Evolutionary conservation across 768 basidiomycete genomes (phyloP).

Genomic region (Cytidiella melzeri): DNA sequence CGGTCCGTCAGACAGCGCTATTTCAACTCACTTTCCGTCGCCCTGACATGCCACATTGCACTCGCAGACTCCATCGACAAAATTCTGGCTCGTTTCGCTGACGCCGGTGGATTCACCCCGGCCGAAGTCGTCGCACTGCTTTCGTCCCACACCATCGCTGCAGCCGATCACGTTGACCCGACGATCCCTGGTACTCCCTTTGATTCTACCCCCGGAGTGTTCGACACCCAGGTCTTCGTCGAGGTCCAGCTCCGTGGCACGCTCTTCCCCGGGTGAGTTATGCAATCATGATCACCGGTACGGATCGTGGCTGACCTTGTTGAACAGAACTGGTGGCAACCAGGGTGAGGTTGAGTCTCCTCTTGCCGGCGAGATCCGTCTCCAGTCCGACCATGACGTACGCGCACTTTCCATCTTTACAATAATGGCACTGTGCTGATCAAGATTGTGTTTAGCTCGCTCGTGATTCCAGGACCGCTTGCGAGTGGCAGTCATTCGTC

Average conservation of each 20-base stretch:
- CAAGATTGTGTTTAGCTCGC: slow-evolving; percentile 18
- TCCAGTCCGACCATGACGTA: slow-evolving; percentile 25
- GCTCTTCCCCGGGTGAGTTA: slow-evolving; percentile 20
- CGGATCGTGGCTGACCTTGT: background rate
- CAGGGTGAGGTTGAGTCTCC: slow-evolving; percentile 19
- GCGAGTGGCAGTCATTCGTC: slow-evolving; percentile 30
- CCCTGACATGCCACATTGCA: background rate
- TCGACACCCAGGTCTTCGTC: slow-evolving; percentile 27
- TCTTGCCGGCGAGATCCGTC: slow-evolving; percentile 28
- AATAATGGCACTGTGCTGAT: background rate
- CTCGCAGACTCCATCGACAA: slow-evolving; percentile 18
- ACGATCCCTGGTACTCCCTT: slow-evolving; percentile 22
- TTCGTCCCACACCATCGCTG: slow-evolving; percentile 19
- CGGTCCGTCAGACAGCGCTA: slow-evolving; percentile 1
- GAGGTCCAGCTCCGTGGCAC: slow-evolving; percentile 34
- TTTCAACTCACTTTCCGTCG: background rate
- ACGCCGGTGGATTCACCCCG: slow-evolving; percentile 19
- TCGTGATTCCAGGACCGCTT: slow-evolving; percentile 29
- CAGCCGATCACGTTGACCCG: slow-evolving; percentile 23
- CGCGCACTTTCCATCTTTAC: background rate
- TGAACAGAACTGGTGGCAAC: slow-evolving; percentile 5
- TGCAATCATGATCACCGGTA: no score
- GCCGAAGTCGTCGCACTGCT: slow-evolving; percentile 20
- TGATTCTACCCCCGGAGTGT: slow-evolving; percentile 23
- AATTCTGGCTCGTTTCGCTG: slow-evolving; percentile 19